A percentile compares a stretch with the other conserved stretches of the same genome.
Evolutionary conservation across 2,329 filamentous ascomycete species (phyloP).

Genomic region (Aspergillus texensis): DNA sequence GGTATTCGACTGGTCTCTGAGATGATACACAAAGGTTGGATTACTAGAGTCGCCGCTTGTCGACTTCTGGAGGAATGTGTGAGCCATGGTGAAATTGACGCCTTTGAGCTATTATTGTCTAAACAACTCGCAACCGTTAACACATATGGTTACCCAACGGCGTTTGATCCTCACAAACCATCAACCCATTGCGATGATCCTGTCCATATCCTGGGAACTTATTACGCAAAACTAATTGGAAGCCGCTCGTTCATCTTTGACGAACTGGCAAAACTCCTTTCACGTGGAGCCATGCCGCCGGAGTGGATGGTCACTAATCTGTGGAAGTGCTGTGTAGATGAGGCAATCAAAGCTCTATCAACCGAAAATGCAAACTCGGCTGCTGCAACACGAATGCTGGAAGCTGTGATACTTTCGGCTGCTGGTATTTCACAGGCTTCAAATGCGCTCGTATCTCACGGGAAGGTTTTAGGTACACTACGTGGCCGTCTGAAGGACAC

Average conservation of each 20-base stretch:
- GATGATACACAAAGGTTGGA: slow-evolving; percentile 40
- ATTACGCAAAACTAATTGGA: slow-evolving; percentile 24
- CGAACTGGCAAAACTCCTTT: slow-evolving; percentile 39
- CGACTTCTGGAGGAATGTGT: slow-evolving; percentile 39
- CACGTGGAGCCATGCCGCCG: slow-evolving; percentile 34
- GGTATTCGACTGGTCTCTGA: slow-evolving; percentile 42
- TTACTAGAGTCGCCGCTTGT: slow-evolving; percentile 35
- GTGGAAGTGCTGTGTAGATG: slow-evolving; percentile 40
- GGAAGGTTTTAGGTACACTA: not conserved
- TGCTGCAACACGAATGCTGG: slow-evolving; percentile 34
- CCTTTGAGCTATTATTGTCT: slow-evolving; percentile 39
- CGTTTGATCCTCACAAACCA: slow-evolving; percentile 27
- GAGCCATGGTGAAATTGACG: slow-evolving; percentile 36
- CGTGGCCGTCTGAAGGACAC: slow-evolving; percentile 17
- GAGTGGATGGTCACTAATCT: slow-evolving; percentile 45
- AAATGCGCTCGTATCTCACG: not conserved
- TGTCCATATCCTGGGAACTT: slow-evolving; percentile 34
- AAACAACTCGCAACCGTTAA: slow-evolving; percentile 32
- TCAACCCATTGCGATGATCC: slow-evolving; percentile 28
- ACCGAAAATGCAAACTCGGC: slow-evolving; percentile 36
- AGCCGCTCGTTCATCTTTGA: slow-evolving; percentile 35
- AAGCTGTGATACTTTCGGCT: slow-evolving; percentile 37
- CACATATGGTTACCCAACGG: slow-evolving; percentile 31
- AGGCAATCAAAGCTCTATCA: slow-evolving; percentile 41
- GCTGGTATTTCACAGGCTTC: slow-evolving; percentile 18